A percentile compares a stretch with the other conserved stretches of the same genome.
Evolutionary conservation across 495 filamentous ascomycete species (phyloP).

Genomic region (Tuber indicum): DNA sequence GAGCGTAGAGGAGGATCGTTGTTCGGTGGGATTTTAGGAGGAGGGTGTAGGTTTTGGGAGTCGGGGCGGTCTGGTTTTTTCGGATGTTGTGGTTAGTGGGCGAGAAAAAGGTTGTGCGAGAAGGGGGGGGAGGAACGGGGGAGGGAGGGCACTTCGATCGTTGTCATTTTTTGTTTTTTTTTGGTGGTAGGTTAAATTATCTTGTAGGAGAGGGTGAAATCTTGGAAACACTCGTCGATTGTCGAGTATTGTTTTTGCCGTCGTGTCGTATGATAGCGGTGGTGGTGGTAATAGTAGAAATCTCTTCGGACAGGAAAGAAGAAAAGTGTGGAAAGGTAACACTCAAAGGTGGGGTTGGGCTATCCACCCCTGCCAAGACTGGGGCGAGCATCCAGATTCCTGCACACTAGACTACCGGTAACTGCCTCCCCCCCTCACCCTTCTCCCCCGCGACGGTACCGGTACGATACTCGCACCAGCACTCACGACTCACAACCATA

Average conservation of each 20-base stretch:
- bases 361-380: not conserved
- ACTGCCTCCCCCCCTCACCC: too few relatives aligned
- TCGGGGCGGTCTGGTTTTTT: not conserved
- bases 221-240: not conserved
- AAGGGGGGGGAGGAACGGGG: not conserved
- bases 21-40: not conserved
- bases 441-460: too few relatives aligned
- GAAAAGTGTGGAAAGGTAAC: not conserved
- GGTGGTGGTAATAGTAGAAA: not conserved
- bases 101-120: not conserved
- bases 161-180: not conserved
- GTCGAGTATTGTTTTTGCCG: not conserved
- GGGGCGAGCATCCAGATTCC: not conserved
- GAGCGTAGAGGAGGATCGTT: not conserved
- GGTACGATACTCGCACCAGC: too few relatives aligned
- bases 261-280: not conserved
- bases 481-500: too few relatives aligned
- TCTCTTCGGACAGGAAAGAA: not conserved
- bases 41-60: not conserved
- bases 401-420: too few relatives aligned
- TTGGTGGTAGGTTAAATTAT: not conserved
- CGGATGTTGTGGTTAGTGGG: not conserved
- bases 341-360: not conserved
- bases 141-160: not conserved
- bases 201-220: not conserved